These are phyloP conservation scores for Ochromonas danica DNA, from an alignment of 108 stramenopile genomes.

Conservation along the genomic window DNA sequence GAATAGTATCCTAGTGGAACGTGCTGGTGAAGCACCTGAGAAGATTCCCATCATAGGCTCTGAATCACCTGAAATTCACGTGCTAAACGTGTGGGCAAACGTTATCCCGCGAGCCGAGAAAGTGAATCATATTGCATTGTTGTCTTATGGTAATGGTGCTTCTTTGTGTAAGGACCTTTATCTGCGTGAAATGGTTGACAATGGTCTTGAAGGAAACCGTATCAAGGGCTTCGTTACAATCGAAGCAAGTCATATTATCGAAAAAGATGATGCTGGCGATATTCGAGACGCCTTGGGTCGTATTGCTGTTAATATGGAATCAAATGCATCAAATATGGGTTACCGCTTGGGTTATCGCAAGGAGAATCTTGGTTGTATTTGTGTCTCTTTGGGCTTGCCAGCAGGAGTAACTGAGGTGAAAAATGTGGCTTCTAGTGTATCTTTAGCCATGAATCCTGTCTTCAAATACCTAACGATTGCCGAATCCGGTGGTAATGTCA, in stretches of 20 bases:
- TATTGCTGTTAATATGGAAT: conserved; percentile 38
- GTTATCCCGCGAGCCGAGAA: conserved; percentile 13
- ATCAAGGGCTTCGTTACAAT: conserved; percentile 34
- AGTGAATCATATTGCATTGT: conserved; percentile 28
- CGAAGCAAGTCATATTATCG: conserved; percentile 33
- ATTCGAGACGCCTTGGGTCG: conserved; percentile 3
- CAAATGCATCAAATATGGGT: neutral
- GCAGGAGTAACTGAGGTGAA: neutral
- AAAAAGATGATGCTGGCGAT: conserved; percentile 39
- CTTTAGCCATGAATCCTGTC: conserved; percentile 12
- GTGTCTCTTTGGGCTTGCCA: conserved; percentile 2
- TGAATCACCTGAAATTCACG: conserved; percentile 36
- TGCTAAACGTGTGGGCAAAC: conserved; percentile 34
- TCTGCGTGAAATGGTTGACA: conserved; percentile 33
- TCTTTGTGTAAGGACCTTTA: conserved; percentile 39
- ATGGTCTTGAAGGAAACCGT: neutral
- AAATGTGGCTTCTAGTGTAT: conserved; percentile 31
- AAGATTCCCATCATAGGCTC: conserved; percentile 34
- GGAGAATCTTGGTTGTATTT: neutral
- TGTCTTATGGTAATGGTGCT: conserved; percentile 39
- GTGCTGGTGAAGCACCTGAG: neutral
- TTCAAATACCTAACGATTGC: conserved; percentile 32
- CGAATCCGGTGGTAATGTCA: neutral
- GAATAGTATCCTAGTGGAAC: conserved; percentile 27
- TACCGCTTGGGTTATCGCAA: conserved; percentile 28